A percentile compares a stretch with the other conserved stretches of the same genome.
These are phyloP conservation scores for Cystobasidium slooffiae DNA, from an alignment of 1,284 basidiomycete species.

Conservation along the genomic window DNA sequence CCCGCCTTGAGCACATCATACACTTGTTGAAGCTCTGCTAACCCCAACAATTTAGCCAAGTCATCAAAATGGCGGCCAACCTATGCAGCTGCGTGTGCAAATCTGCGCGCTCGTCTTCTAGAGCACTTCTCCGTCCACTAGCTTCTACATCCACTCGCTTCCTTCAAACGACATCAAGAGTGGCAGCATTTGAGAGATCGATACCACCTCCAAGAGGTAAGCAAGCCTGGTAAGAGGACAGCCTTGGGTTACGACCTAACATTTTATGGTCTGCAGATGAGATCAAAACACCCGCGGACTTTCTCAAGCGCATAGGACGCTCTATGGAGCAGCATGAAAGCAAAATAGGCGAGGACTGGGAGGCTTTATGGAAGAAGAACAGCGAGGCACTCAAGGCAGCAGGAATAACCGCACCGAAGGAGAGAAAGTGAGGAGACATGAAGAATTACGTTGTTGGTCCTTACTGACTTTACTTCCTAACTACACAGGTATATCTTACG, in stretches of 20 bases:
- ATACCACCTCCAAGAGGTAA: constrained; percentile 25
- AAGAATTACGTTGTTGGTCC: not conserved
- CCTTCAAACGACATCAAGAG: constrained; percentile 10
- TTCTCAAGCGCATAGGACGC: constrained; percentile 41
- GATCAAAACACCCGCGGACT: constrained; percentile 30
- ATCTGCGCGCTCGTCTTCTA: not conserved
- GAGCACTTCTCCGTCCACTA: not conserved
- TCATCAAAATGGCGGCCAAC: not conserved
- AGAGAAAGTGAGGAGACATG: constrained; percentile 23
- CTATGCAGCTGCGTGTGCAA: not conserved
- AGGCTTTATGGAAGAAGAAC: constrained; percentile 28
- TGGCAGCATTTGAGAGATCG: constrained; percentile 2
- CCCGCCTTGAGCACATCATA: no score
- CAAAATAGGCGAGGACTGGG: constrained; percentile 35
- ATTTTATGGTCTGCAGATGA: not conserved
- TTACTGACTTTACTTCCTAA: not conserved
- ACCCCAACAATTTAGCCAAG: no score
- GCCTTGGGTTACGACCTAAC: not conserved
- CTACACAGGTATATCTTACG: constrained; percentile 31
- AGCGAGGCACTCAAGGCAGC: constrained; percentile 35
- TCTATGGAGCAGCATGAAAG: constrained; percentile 36
- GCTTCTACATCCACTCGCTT: constrained; percentile 16
- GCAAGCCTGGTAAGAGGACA: not conserved
- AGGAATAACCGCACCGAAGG: constrained; percentile 40
- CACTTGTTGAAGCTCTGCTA: no score